These are phyloP conservation scores for Xerocomus minutiporus DNA, from an alignment of 1,284 basidiomycete genomes.

Conservation along the genomic window DNA sequence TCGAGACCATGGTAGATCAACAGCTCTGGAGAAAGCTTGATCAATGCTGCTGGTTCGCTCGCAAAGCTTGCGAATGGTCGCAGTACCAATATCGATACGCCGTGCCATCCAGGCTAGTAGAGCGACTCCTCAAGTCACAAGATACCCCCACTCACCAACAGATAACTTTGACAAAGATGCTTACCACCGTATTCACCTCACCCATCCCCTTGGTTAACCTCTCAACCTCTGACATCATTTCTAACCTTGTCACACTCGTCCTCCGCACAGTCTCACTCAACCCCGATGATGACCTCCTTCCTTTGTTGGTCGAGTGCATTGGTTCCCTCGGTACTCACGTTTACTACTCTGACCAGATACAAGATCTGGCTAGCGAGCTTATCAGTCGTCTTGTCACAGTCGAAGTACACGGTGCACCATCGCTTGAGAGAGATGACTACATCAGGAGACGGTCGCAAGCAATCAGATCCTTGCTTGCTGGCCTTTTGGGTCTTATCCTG, in stretches of 20 bases:
- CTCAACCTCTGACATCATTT: conserved; percentile 86
- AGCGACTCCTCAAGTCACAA: conserved; percentile 69
- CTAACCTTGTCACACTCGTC: conserved; percentile 70
- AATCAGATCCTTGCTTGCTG: conserved; percentile 70
- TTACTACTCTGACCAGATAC: conserved; percentile 96
- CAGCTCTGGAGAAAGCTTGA: conserved; percentile 69
- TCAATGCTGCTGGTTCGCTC: conserved; percentile 81
- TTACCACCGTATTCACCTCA: conserved; percentile 80
- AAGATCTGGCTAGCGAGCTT: conserved; percentile 86
- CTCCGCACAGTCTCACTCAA: conserved; percentile 67
- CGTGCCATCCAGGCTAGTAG: conserved; percentile 81
- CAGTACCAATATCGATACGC: conserved; percentile 91
- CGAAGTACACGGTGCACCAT: conserved; percentile 58
- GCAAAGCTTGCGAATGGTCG: conserved; percentile 76
- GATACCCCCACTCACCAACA: conserved; percentile 61
- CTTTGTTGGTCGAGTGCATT: conserved; percentile 74
- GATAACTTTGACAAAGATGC: conserved; percentile 73
- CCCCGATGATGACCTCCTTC: conserved; percentile 65
- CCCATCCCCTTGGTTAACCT: conserved; percentile 83
- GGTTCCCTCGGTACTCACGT: conserved; percentile 84
- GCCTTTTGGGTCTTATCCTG: conserved; percentile 67
- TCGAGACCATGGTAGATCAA: conserved; percentile 60
- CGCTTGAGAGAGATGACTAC: conserved; percentile 41
- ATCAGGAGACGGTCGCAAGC: conserved; percentile 59
- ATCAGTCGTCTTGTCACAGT: conserved; percentile 71